These are phyloP conservation scores for Petunia axillaris DNA, from an alignment of 257 asterid genomes.

Conservation along the genomic window DNA sequence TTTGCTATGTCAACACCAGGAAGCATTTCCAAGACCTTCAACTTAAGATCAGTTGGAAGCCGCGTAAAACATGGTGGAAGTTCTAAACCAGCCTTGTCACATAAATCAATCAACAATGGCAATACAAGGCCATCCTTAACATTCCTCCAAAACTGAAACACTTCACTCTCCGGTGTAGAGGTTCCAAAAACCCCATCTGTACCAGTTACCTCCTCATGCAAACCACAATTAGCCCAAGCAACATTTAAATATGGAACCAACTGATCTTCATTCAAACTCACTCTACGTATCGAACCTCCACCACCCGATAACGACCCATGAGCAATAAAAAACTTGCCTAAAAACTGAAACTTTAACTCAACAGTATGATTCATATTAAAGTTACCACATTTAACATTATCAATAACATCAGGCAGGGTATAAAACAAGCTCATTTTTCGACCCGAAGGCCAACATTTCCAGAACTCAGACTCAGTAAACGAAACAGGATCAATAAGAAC, in stretches of 20 bases:
- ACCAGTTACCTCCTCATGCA: slow-evolving; percentile 27
- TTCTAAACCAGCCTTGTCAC: slow-evolving; percentile 61
- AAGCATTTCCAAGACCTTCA: slow-evolving; percentile 65
- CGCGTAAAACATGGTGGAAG: slow-evolving; percentile 86
- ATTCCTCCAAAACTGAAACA: slow-evolving; percentile 69
- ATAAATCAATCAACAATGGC: slow-evolving; percentile 81
- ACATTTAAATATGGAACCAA: slow-evolving; percentile 70
- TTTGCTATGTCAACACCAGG: slow-evolving; percentile 74
- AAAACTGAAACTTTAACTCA: slow-evolving; percentile 61
- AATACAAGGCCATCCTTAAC: slow-evolving; percentile 77
- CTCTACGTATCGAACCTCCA: slow-evolving; percentile 37
- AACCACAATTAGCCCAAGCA: slow-evolving; percentile 82
- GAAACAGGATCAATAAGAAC: slow-evolving; percentile 55
- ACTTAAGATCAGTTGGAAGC: slow-evolving; percentile 77
- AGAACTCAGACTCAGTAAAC: slow-evolving; percentile 38
- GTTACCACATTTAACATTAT: neutral
- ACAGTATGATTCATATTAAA: slow-evolving; percentile 32
- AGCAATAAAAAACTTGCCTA: slow-evolving; percentile 61
- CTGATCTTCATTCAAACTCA: slow-evolving; percentile 57
- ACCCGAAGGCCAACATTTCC: slow-evolving; percentile 48
- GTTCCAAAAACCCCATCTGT: slow-evolving; percentile 35
- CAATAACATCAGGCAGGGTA: slow-evolving; percentile 57
- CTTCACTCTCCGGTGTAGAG: slow-evolving; percentile 59
- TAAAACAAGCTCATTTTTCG: slow-evolving; percentile 52
- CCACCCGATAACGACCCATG: slow-evolving; percentile 58